These are phyloP conservation scores for Hypoxylon sp. DNA, from an alignment of 2,329 filamentous ascomycete genomes.

Conservation along the genomic window DNA sequence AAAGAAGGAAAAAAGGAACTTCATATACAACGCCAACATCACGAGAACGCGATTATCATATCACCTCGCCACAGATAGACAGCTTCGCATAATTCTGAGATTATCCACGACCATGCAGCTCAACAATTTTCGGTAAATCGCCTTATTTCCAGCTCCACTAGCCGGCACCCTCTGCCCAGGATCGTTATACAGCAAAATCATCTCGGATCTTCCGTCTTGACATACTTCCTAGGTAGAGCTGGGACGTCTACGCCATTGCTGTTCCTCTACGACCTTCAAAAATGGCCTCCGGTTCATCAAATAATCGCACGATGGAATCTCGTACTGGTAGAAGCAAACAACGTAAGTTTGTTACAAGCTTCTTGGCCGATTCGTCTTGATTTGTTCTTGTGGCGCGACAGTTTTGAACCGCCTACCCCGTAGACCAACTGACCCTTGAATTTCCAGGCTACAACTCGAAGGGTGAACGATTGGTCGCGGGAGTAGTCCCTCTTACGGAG, in stretches of 20 bases:
- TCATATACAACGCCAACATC: constrained; percentile 30
- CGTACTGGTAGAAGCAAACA: constrained; percentile 83
- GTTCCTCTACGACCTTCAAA: constrained; percentile 38
- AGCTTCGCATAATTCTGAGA: constrained; percentile 35
- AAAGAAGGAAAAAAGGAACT: constrained; percentile 23
- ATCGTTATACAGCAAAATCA: constrained; percentile 19
- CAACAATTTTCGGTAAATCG: constrained; percentile 51
- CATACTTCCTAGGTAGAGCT: constrained; percentile 29
- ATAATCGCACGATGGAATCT: constrained; percentile 74
- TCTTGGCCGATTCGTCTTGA: constrained; percentile 37
- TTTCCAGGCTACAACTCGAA: constrained; percentile 86
- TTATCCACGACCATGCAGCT: constrained; percentile 52
- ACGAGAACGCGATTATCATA: constrained; percentile 33
- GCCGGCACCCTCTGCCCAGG: constrained; percentile 45
- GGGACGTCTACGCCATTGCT: constrained; percentile 26
- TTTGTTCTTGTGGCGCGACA: constrained; percentile 42
- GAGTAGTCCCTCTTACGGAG: constrained; percentile 87
- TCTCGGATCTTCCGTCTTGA: constrained; percentile 29
- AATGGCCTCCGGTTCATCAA: constrained; percentile 52
- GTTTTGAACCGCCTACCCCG: constrained; percentile 48
- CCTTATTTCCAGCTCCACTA: constrained; percentile 50
- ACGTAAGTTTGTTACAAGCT: constrained; percentile 69
- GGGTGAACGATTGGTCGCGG: constrained; percentile 94
- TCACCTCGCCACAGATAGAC: constrained; percentile 25
- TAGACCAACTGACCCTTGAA: constrained; percentile 56